Conservation (phyloP, 1,139 yeast species). For the Geotrichum histeridarum region DNA sequence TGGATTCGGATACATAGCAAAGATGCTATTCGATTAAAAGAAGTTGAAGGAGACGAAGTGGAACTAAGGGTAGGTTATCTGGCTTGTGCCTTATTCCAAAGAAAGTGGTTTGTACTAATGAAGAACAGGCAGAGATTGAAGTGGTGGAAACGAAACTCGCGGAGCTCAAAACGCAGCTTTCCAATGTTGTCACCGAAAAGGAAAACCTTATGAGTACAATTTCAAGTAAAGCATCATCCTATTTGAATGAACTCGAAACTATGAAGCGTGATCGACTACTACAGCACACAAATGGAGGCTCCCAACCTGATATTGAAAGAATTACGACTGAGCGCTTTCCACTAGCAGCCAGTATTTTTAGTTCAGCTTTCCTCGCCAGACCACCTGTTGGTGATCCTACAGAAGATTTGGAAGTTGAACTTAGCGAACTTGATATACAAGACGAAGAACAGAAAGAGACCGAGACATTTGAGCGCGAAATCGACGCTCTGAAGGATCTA, state of each 20-base stretch:
- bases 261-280: background rate
- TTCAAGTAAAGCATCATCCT: slow-evolving; percentile 8
- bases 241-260: slow-evolving; percentile 8
- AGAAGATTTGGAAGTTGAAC: slow-evolving; percentile 4
- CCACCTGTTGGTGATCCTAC: background rate
- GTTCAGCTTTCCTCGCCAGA: background rate
- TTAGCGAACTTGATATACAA: background rate
- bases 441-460: slow-evolving; percentile 10
- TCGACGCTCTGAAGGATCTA: slow-evolving; percentile 24
- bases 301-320: background rate
- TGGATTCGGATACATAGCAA: slow-evolving; percentile 20
- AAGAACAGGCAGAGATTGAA: slow-evolving; percentile 17
- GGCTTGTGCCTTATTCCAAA: background rate
- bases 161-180: slow-evolving; percentile 17
- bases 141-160: slow-evolving; percentile 21
- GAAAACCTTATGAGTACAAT: slow-evolving; percentile 3
- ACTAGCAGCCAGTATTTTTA: background rate
- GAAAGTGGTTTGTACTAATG: slow-evolving; percentile 4
- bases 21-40: slow-evolving; percentile 16
- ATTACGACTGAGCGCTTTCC: background rate
- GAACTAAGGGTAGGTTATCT: slow-evolving; percentile 14
- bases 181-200: background rate
- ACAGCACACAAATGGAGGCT: background rate
- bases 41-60: slow-evolving; percentile 5
- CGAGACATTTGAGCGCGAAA: slow-evolving; percentile 22